Percentiles rank a stretch among this genome's conserved stretches.
Evolutionary conservation across 495 filamentous ascomycete genomes (phyloP).

Genomic region (Hyphodiscus hymeniophilus): DNA sequence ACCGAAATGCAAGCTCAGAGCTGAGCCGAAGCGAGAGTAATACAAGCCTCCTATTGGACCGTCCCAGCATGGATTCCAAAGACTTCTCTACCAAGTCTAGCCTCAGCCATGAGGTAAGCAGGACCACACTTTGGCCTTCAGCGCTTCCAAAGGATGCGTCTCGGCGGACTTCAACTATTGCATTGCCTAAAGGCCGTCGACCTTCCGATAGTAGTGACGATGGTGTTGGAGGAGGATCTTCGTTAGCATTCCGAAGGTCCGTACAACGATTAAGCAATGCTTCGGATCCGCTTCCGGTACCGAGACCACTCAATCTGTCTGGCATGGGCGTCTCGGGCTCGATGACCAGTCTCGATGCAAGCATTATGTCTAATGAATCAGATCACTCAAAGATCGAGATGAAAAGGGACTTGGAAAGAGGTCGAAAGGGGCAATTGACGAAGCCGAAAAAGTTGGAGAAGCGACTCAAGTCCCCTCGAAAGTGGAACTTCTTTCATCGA

Average conservation of each 20-base stretch:
- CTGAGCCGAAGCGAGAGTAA: conserved; percentile 54
- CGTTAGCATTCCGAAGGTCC: conserved; percentile 44
- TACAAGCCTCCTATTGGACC: conserved; percentile 42
- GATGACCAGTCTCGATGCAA: conserved; percentile 40
- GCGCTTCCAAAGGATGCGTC: conserved; percentile 29
- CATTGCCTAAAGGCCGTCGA: conserved; percentile 19
- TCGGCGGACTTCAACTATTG: conserved; percentile 6
- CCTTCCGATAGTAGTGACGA: conserved; percentile 46
- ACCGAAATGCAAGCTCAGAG: conserved; percentile 44
- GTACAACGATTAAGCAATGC: conserved; percentile 36
- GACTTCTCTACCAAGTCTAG: conserved; percentile 32
- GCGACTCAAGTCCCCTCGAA: conserved; percentile 50
- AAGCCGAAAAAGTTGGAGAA: conserved; percentile 43
- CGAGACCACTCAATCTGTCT: conserved; percentile 16
- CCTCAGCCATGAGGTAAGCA: conserved; percentile 12
- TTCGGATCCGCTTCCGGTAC: conserved; percentile 6
- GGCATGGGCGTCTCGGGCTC: conserved; percentile 26
- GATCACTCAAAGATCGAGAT: conserved; percentile 4
- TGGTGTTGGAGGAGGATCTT: conserved; percentile 31
- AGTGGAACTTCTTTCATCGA: conserved; percentile 81
- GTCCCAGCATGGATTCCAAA: conserved; percentile 43
- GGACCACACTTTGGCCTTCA: conserved; percentile 44
- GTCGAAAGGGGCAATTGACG: conserved; percentile 8
- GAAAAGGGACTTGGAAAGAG: conserved; percentile 9
- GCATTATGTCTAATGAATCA: conserved; percentile 45